Conservation (phyloP, 1,284 basidiomycete genomes). For the Ceraceosorus guamensis region DNA sequence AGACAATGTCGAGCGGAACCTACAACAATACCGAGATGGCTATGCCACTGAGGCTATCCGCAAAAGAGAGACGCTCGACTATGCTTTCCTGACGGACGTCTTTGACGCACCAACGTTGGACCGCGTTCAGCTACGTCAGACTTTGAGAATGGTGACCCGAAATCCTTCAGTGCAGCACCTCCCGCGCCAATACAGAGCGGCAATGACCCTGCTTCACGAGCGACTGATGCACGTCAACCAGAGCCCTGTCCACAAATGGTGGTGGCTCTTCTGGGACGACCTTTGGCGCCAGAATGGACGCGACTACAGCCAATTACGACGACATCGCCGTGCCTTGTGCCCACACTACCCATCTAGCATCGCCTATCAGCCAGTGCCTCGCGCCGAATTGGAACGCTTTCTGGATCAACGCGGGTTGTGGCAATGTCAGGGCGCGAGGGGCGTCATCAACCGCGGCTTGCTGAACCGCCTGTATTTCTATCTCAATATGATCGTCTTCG, state of each 20-base stretch:
- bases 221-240: constrained; percentile 57
- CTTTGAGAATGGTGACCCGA: constrained; percentile 51
- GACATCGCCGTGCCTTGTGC: constrained; percentile 62
- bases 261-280: constrained; percentile 73
- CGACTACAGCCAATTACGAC: constrained; percentile 54
- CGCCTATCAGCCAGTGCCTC: constrained; percentile 66
- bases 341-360: constrained; percentile 67
- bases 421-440: constrained; percentile 53
- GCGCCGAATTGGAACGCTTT: constrained; percentile 61
- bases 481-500: constrained; percentile 66
- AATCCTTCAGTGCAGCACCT: constrained; percentile 54
- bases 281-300: constrained; percentile 26
- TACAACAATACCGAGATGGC: constrained; percentile 58
- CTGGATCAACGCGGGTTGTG: constrained; percentile 60
- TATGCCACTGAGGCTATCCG: constrained; percentile 55
- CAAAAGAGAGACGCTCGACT: constrained; percentile 60
- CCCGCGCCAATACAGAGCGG: constrained; percentile 54
- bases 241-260: constrained; percentile 62
- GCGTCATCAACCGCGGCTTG: constrained; percentile 63
- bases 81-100: constrained; percentile 62
- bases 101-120: constrained; percentile 15
- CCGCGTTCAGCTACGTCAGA: constrained; percentile 45
- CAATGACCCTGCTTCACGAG: constrained; percentile 58
- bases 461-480: constrained; percentile 69
- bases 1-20: constrained; percentile 53